Base-by-base conservation (phyloP, 805 yeast genomes). In the Starmerella powellii region DNA sequence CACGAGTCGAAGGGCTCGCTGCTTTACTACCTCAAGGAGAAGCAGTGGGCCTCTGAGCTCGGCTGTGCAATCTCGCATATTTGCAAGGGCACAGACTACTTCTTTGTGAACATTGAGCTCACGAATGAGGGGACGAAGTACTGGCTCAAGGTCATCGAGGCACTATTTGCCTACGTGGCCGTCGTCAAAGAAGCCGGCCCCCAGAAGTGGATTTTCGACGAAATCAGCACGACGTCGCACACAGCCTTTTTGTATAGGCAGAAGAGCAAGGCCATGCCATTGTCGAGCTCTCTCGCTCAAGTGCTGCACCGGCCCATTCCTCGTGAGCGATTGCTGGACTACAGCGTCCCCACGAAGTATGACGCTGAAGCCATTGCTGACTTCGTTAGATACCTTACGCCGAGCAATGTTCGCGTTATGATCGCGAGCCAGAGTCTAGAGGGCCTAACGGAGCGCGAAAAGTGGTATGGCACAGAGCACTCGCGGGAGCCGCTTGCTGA, bases 401-500 rank as follows among this genome's bases (percentile, higher is more conserved):
- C 78, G 0, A 65, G 70, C 18, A 85, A 83, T 50, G 72, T 80
- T 52, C 70, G 84, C 46, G 64, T 74, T 4, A 63, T 69, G 34
- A 57, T 87, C 20, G 64, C 75, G 12, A 66, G 73, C 24, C 77
- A 65, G 60, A 72, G 59, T 49, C 67, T 74, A 40, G 68, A 68
- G 6, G 70, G 70, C 2, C 62, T 72, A 36, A 64, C 68, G 41
- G 49, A 62, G 13, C 66, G 56, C 17, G 98, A 88, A 58, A 68
- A 74, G 55, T 88, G 95, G 95, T 88, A 91, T 57, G 95, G 94
- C 3, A 85, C 96, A 0, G 80, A 81, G 51, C 83, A 85, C 57
- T 62, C 71, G 2, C 58, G 70, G 33, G 66, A 62, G 10, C 63
- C 65, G 13, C 54, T 83, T 31, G 41, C 37, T 2, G 2, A n/a